Evolutionary conservation across 257 asterid species (phyloP), one percentile per base, ranked within the genome.

Genomic region (Paulownia fortunei): DNA sequence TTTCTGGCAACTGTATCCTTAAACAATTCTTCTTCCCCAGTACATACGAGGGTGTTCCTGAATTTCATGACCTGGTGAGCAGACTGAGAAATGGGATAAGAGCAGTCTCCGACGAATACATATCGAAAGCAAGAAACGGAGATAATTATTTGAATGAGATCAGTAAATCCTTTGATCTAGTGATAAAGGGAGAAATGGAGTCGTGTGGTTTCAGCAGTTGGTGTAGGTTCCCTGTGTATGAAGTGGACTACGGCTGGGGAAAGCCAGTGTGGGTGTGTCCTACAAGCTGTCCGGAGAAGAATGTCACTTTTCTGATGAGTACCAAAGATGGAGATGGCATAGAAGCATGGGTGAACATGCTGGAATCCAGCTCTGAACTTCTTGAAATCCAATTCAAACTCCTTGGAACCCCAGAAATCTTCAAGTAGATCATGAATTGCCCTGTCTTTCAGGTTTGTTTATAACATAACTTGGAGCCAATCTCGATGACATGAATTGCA

Each of bases 221-320:
- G 74, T 15, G 44, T 26, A 26, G 74, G 41, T 69, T 69, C 26
- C 74, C 74, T 19, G 42, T 69, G 23, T 70, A 70, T 12, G 63
- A 70, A 1, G 63, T 70, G 26, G 76, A 70, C 32, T 70, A 24
- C 36, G 63, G 49, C 0, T 24, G 51, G 63, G 76, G 74, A 2
- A 69, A 46, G 44, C 74, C 61, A 26, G 26, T 13, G 13, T 69
- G 74, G 76, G 62, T 70, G 1, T 49, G 75, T 62, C 39, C 75
- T 8, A 30, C 62, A n/a, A 49, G 62, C 32, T 70, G 44, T 9
- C 76, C 49, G 15, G 24, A 27, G 11, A 51, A 49, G 63, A 70
- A 49, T 70, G 62, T 51, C 0, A 6, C 12, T 1, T 26, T 51
- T 19, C 10, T 70, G 63, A 16, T 70, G 46, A 23, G 63, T 8